These are phyloP conservation scores for Xylariaceae sp. DNA, from an alignment of 2,329 filamentous ascomycete species.

Conservation along the genomic window DNA sequence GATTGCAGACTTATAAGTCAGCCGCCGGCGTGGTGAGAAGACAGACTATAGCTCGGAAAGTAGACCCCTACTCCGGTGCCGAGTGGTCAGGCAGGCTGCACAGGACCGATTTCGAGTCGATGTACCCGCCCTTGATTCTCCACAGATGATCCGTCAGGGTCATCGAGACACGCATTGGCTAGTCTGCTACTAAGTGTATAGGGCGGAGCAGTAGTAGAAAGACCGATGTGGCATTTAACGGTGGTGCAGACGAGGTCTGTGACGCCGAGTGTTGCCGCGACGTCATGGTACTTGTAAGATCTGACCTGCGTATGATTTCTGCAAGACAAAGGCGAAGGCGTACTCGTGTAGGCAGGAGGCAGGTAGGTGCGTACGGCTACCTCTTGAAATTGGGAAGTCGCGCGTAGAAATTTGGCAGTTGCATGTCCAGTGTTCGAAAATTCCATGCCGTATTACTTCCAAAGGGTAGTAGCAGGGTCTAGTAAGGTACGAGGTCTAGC, in stretches of 20 bases:
- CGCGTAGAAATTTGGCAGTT: no score
- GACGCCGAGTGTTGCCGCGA: conserved; percentile 3
- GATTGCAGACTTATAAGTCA: no score
- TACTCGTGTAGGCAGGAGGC: conserved; percentile 4
- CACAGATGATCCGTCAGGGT: conserved; percentile 2
- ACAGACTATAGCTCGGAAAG: background rate
- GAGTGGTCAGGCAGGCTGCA: no score
- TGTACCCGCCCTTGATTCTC: conserved; percentile 2
- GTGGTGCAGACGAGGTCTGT: conserved; percentile 7
- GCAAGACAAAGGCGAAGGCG: conserved; percentile 3
- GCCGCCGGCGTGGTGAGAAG: no score
- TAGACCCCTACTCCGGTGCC: conserved; percentile 8
- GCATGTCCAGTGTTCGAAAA: no score
- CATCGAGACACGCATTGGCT: conserved; percentile 10
- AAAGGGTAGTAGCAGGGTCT: no score
- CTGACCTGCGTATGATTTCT: conserved; percentile 16
- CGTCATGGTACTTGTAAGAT: conserved; percentile 10
- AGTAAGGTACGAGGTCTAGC: no score
- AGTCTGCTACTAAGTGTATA: background rate
- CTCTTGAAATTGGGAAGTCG: background rate
- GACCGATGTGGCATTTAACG: conserved; percentile 4
- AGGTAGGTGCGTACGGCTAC: background rate
- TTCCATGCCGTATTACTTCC: no score
- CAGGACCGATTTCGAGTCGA: conserved; percentile 2
- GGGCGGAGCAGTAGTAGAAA: conserved; percentile 1